Conservation (phyloP, 495 filamentous ascomycete genomes). For the Entonaema liquescens region DNA sequence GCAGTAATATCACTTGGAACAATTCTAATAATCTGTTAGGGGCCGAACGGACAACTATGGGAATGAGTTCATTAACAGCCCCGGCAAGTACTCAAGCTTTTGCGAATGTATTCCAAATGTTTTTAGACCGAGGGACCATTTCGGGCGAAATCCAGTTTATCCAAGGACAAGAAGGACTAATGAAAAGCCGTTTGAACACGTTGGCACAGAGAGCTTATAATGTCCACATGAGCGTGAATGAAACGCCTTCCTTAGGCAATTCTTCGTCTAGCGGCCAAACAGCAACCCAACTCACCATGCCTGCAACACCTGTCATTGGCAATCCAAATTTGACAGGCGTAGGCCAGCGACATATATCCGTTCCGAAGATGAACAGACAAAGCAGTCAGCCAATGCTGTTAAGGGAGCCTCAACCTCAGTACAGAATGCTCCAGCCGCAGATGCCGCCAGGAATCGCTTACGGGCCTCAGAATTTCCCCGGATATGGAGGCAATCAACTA, state of each 20-base stretch:
- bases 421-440: constrained; percentile 4
- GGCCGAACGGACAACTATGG: constrained; percentile 17
- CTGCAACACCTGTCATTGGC: constrained; percentile 2
- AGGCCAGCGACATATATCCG: not conserved
- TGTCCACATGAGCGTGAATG: constrained; percentile 6
- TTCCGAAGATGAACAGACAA: constrained; percentile 1
- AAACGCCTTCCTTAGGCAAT: constrained; percentile 9
- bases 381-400: constrained; percentile 4
- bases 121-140: not conserved
- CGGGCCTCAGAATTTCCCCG: constrained; percentile 6
- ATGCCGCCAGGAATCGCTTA: constrained; percentile 1
- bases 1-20: not conserved
- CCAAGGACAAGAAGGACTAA: constrained; percentile 1
- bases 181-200: constrained; percentile 6
- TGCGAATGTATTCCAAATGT: not conserved
- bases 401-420: not conserved
- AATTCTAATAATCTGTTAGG: not conserved
- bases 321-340: not conserved
- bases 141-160: constrained; percentile 10
- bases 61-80: not conserved
- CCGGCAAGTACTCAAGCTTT: constrained; percentile 4
- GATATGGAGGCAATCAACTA: constrained; percentile 5
- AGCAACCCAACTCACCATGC: constrained; percentile 2
- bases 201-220: constrained; percentile 7
- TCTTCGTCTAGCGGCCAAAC: constrained; percentile 24